Base-by-base conservation (phyloP, 2,329 filamentous ascomycete genomes). In the Fusarium algeriense region DNA sequence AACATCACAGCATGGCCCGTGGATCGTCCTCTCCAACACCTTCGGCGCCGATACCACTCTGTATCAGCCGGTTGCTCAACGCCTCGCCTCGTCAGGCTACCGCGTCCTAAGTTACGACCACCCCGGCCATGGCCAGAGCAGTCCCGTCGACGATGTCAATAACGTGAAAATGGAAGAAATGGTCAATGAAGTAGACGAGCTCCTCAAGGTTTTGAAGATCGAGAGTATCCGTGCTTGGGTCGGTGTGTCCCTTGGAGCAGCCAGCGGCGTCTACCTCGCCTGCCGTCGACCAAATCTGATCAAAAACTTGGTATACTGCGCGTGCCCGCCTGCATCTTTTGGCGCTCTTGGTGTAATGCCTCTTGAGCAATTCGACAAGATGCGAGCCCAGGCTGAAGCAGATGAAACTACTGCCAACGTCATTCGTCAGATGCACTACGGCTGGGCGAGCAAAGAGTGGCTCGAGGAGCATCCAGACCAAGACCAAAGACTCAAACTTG, bases 381-480 rank as follows among this genome's bases (percentile, higher is more conserved):
- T 64, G 61, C 41, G 61, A 0, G 41, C 43, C 0, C 34, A 46
- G 13, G 59, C 46, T 14, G 59, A 64, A 6, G 30, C 28, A 7
- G 61, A 64, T 26, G 46, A 41, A 3, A 56, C 59, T 3, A 48
- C 59, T 6, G 41, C 46, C 1, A 56, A 48, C 4, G 46, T 34
- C 2, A 64, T 64, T 7, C 59, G 61, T 0, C 61, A 64, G 6
- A 64, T 64, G 46, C 46, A 64, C 30, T 56, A 64, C 2, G 59
- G 59, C 8, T 64, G 61, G 46, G 61, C 61, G 28, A 64, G 59
- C 5, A 64, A 56, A n/a, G 46, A 57, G 8, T 64, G 59, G 61
- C 59, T 64, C 0, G 30, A 64, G 1, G 30, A 30, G 30, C 43
- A 64, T 1, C 61, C 46, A 0, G 30, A 57, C 11, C 34, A 64